phyloP scores from a whole-genome alignment of 768 basidiomycete genomes.

The Lactifluus volemus region DNA sequence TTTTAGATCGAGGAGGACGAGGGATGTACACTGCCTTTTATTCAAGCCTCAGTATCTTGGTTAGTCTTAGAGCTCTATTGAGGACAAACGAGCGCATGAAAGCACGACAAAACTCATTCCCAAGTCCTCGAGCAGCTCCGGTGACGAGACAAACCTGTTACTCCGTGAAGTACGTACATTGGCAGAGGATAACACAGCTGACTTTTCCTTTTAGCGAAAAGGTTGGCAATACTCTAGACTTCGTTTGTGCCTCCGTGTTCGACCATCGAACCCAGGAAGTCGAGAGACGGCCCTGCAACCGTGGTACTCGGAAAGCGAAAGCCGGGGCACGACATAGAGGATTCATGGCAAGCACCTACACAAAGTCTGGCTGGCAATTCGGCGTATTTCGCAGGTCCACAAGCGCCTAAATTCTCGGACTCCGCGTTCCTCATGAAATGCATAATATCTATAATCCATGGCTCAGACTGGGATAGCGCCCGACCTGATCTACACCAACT shows the following conservation, averaged over 20 bases:
- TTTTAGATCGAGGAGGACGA: conserved; percentile 80
- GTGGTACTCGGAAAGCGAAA: background rate
- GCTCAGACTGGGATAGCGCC: background rate
- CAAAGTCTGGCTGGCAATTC: too few relatives aligned
- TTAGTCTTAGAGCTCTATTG: background rate
- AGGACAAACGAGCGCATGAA: conserved; percentile 72
- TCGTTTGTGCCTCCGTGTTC: conserved; percentile 17
- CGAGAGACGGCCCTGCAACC: background rate
- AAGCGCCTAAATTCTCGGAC: background rate
- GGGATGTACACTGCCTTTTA: conserved; percentile 63
- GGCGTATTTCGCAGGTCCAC: too few relatives aligned
- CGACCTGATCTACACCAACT: background rate
- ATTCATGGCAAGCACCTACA: background rate
- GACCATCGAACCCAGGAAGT: background rate
- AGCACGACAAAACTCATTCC: conserved; percentile 83
- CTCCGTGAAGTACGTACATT: background rate
- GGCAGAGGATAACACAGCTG: conserved; percentile 10
- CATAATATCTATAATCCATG: background rate
- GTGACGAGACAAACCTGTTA: conserved; percentile 82
- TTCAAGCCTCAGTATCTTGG: background rate
- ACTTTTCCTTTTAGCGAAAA: conserved; percentile 81
- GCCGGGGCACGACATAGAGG: background rate
- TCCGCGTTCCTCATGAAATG: background rate
- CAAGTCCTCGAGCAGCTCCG: conserved; percentile 87
- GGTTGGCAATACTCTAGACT: conserved; percentile 50